Evolutionary conservation across 2,329 filamentous ascomycete genomes (phyloP).

Genomic region (Cercospora beticola): DNA sequence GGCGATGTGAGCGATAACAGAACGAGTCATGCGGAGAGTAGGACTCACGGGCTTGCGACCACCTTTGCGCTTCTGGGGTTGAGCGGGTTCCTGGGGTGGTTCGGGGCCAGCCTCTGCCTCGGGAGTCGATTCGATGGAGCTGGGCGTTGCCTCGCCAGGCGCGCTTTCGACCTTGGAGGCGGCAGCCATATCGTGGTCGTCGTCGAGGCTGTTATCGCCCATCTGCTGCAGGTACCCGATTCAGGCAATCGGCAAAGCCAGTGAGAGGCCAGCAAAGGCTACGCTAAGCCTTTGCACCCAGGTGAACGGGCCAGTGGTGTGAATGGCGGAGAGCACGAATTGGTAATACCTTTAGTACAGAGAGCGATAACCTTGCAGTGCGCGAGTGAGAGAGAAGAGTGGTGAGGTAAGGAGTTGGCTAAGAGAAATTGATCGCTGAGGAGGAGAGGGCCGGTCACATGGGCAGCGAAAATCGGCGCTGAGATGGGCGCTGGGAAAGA

Average conservation of each 20-base stretch:
- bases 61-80: constrained; percentile 85
- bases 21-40: constrained; percentile 21
- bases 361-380: constrained; percentile 43
- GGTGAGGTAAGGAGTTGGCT: constrained; percentile 35
- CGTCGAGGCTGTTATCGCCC: constrained; percentile 46
- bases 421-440: constrained; percentile 30
- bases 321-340: constrained; percentile 16
- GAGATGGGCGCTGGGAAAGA: background rate
- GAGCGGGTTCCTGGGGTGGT: constrained; percentile 45
- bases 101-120: constrained; percentile 47
- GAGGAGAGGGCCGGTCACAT: constrained; percentile 22
- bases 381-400: constrained; percentile 21
- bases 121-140: constrained; percentile 51
- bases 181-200: constrained; percentile 44
- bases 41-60: constrained; percentile 88
- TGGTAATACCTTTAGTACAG: constrained; percentile 34
- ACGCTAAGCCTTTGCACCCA: constrained; percentile 37
- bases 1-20: background rate
- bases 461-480: constrained; percentile 8
- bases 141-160: constrained; percentile 47
- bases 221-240: constrained; percentile 52
- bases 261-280: constrained; percentile 29
- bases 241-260: constrained; percentile 31
- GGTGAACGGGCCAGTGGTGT: constrained; percentile 21
- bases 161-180: constrained; percentile 48